phyloP scores from a whole-genome alignment of 768 basidiomycete genomes.

The Boletus vinaceobasis region DNA sequence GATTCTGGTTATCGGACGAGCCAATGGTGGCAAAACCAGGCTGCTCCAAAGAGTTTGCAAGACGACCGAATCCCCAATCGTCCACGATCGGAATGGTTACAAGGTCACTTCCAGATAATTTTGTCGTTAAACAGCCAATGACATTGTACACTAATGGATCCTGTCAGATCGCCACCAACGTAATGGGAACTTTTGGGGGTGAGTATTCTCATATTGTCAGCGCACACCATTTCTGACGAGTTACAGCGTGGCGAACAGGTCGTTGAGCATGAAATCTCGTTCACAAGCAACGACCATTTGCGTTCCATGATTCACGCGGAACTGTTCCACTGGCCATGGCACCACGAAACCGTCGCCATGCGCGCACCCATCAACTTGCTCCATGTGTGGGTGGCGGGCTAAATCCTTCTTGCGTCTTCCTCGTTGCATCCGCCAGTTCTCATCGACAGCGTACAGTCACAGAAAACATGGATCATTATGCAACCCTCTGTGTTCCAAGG shows the following conservation, averaged over 20 bases:
- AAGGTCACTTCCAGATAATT: constrained; percentile 7
- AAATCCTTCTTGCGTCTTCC: not conserved
- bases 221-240: not conserved
- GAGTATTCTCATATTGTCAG: not conserved
- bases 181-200: not conserved
- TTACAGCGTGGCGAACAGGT: constrained; percentile 11
- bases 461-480: constrained; percentile 30
- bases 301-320: constrained; percentile 43
- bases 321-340: too few relatives aligned
- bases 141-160: not conserved
- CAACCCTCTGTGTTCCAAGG: constrained; percentile 25
- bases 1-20: constrained; percentile 39
- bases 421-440: constrained; percentile 12
- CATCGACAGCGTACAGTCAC: constrained; percentile 12
- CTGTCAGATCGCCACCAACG: not conserved
- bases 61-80: constrained; percentile 31
- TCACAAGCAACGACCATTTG: constrained; percentile 30
- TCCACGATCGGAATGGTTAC: constrained; percentile 20
- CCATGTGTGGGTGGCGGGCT: not conserved
- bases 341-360: too few relatives aligned
- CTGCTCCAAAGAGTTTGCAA: constrained; percentile 38
- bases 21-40: constrained; percentile 42
- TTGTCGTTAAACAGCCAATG: not conserved
- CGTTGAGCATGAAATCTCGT: constrained; percentile 6
- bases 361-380: not conserved